Percentiles rank a stretch among this genome's conserved stretches.
These are phyloP conservation scores for Pestalotiopsis sp. DNA, from an alignment of 2,329 filamentous ascomycete genomes.

Conservation along the genomic window DNA sequence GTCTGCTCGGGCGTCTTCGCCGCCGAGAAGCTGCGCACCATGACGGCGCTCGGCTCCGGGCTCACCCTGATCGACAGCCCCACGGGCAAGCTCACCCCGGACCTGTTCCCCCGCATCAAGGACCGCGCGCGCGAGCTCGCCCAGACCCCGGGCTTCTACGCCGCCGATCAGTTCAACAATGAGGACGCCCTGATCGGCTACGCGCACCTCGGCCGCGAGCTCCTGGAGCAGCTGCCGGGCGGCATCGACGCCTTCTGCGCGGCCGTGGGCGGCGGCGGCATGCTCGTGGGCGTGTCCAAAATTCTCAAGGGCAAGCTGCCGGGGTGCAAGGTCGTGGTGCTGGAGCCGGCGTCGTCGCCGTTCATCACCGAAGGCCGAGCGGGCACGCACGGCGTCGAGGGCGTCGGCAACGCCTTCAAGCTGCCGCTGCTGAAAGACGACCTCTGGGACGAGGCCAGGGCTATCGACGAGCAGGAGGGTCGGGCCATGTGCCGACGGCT, in stretches of 20 bases:
- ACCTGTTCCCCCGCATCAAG: slow-evolving; percentile 3
- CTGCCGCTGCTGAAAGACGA: neutral
- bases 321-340: neutral
- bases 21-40: slow-evolving; percentile 5
- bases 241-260: slow-evolving; percentile 5
- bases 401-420: neutral
- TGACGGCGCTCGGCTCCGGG: neutral
- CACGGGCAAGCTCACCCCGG: neutral
- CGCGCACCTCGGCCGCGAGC: neutral
- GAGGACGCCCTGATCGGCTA: slow-evolving; percentile 2
- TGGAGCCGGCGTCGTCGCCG: neutral
- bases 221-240: neutral
- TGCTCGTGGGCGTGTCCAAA: slow-evolving; percentile 1
- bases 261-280: neutral
- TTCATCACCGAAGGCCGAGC: neutral
- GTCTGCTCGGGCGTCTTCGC: slow-evolving; percentile 2
- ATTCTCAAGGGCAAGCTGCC: neutral
- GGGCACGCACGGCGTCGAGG: slow-evolving; percentile 2
- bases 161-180: slow-evolving; percentile 2
- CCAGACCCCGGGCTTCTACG: neutral
- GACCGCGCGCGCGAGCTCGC: neutral
- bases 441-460: neutral
- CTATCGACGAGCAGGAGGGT: neutral
- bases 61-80: neutral
- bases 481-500: neutral